Conservation (phyloP, 2,329 filamentous ascomycete species). For the Fusarium liriodendri region DNA sequence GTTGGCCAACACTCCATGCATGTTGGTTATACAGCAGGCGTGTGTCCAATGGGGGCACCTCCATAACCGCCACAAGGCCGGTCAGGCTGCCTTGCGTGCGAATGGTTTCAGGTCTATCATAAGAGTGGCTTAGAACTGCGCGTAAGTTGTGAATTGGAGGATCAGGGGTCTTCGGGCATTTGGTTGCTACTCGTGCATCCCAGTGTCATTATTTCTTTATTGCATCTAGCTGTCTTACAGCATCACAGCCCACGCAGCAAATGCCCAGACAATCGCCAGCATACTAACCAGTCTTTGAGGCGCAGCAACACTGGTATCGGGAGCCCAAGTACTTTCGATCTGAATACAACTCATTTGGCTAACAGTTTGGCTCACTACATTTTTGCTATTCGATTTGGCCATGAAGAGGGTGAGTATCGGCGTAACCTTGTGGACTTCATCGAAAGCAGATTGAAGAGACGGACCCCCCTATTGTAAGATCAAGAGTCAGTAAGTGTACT, state of each 20-base stretch:
- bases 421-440: neutral
- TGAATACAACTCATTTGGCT: neutral
- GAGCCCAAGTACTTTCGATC: neutral
- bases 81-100: neutral
- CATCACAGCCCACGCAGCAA: neutral
- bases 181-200: neutral
- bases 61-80: neutral
- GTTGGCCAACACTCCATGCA: neutral
- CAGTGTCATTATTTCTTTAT: neutral
- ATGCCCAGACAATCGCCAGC: neutral
- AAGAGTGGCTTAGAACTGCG: neutral
- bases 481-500: neutral
- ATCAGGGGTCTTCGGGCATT: neutral
- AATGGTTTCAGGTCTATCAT: neutral
- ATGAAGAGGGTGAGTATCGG: neutral
- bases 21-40: neutral
- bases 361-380: slow-evolving; percentile 1
- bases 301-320: neutral
- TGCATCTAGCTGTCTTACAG: neutral
- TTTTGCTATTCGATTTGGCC: neutral
- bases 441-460: neutral
- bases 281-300: neutral
- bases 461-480: neutral
- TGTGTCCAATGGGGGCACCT: neutral
- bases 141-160: neutral